Evolutionary conservation across 768 basidiomycete species (phyloP).

Genomic region (Sistotremastrum suecicum): DNA sequence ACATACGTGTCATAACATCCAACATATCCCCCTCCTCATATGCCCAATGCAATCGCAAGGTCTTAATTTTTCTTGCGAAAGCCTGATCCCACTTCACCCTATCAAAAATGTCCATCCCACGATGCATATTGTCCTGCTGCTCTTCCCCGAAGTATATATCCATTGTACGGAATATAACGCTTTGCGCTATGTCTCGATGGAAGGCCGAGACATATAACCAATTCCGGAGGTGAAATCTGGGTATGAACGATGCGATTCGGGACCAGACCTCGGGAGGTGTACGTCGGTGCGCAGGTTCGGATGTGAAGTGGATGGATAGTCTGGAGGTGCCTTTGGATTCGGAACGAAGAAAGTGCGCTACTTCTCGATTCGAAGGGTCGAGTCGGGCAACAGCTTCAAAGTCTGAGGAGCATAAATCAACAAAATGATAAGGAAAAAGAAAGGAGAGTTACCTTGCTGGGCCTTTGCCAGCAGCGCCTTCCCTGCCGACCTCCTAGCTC

Average conservation of each 20-base stretch:
- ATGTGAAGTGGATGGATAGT: slow-evolving; percentile 29
- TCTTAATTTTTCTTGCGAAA: slow-evolving; percentile 46
- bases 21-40: slow-evolving; percentile 58
- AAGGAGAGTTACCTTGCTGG: slow-evolving; percentile 35
- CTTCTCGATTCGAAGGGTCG: slow-evolving; percentile 43
- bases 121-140: slow-evolving; percentile 36
- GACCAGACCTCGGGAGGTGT: slow-evolving; percentile 58
- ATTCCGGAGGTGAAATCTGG: slow-evolving; percentile 51
- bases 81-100: slow-evolving; percentile 45
- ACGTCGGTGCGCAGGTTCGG: slow-evolving; percentile 45
- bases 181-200: slow-evolving; percentile 49
- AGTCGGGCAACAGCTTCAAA: slow-evolving; percentile 44
- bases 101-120: slow-evolving; percentile 55
- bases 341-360: background rate
- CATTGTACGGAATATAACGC: slow-evolving; percentile 51
- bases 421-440: background rate
- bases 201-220: slow-evolving; percentile 55
- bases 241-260: slow-evolving; percentile 43
- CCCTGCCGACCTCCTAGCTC: slow-evolving; percentile 40
- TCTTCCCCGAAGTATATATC: slow-evolving; percentile 59
- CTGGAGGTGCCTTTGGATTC: background rate
- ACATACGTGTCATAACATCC: slow-evolving; percentile 41
- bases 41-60: slow-evolving; percentile 51
- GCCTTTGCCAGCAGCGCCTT: slow-evolving; percentile 43
- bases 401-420: slow-evolving; percentile 22